Conservation (phyloP, 805 yeast genomes). For the Tetrapisispora fleetii region DNA sequence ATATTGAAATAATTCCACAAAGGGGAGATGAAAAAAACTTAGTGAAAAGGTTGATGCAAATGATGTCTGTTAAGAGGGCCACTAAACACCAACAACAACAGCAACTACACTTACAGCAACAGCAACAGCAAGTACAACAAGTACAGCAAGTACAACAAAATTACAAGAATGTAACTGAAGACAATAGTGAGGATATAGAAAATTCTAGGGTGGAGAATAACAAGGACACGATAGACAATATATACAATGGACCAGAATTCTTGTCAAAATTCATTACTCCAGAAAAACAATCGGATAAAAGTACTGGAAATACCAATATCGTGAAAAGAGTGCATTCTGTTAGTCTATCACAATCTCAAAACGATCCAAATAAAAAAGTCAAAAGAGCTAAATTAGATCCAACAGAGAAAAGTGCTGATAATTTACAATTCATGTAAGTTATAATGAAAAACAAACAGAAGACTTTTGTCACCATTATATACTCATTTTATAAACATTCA, state of each 20-base stretch:
- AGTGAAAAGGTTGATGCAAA: constrained; percentile 13
- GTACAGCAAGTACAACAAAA: neutral
- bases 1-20: constrained; percentile 13
- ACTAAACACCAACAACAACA: no score
- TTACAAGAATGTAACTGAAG: neutral
- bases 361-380: constrained; percentile 19
- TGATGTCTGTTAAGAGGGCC: constrained; percentile 16
- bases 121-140: no score
- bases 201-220: neutral
- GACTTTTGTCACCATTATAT: no score
- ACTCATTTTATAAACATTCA: no score
- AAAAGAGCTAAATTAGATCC: constrained; percentile 27
- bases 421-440: constrained; percentile 11
- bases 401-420: constrained; percentile 12
- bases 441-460: no score
- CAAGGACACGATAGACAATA: neutral
- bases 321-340: constrained; percentile 21
- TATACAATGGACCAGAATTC: neutral
- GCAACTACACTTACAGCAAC: no score
- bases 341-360: constrained; percentile 20
- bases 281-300: neutral
- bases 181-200: neutral
- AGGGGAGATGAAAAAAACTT: constrained; percentile 18
- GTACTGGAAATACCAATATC: constrained; percentile 3
- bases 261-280: neutral